Evolutionary conservation across 208 protist species (phyloP), one percentile per base, ranked within the genome.

Genomic region (Acanthamoeba sp.): DNA sequence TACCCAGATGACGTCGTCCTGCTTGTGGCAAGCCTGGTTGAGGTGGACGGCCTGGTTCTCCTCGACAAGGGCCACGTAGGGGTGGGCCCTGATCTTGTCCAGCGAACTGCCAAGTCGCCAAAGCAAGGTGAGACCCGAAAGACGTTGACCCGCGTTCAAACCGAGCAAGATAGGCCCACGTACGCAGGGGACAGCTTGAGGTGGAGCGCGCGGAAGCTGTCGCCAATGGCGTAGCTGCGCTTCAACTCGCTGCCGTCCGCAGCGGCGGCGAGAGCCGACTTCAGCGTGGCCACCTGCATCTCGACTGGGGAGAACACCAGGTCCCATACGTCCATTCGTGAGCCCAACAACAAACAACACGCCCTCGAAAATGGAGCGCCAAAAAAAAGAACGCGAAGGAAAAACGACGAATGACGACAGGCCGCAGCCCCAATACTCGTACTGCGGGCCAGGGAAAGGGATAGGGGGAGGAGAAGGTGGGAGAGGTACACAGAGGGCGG

Each of bases 1-100:
- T 93, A 93, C 88, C 88, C 88, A 93, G 88, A 93, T 93, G 88
- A 93, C 88, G 66, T 93, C 88, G 38, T 40, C 36, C 62, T 93
- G 88, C 16, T 5, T 1, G 88, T 27, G 50, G 62, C 88, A 93
- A 12, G 27, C 27, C 88, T 93, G 38, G 42, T 66, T 40, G 87
- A 27, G 20, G 20, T 88, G 22, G 22, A 85, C 91, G 20, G 22
- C 52, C 40, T 82, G 69, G 91, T 94, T 52, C 71, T 94, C 91
- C 66, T 93, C 64, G 12, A 93, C 48, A 64, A 82, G 52, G 42
- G n/a, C 27, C 2, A 93, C 89, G 6, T 42, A 34, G 3, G 40
- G 64, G 89, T 93, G 48, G 12, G 66, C 29, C 32, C 57, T 32
- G 20, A 93, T 82, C 69, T n/a, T 40, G 20, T 66, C 59, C 59